These are phyloP conservation scores for Russula sp. DNA, from an alignment of 768 basidiomycete species.

Conservation along the genomic window DNA sequence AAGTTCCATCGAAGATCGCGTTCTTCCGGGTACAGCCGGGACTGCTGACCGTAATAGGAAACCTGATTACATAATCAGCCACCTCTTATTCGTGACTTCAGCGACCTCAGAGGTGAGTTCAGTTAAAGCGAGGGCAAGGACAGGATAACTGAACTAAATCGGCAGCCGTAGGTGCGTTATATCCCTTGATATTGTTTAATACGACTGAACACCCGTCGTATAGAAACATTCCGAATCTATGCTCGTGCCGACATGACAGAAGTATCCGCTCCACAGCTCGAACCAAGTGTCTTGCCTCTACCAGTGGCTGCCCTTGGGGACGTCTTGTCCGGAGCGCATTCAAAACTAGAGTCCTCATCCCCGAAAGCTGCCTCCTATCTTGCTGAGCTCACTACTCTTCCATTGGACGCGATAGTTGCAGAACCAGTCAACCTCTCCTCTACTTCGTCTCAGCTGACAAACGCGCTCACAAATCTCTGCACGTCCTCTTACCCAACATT, in stretches of 20 bases:
- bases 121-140: no score
- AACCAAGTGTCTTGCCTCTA: neutral
- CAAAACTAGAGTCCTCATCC: constrained; percentile 22
- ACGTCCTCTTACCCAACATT: constrained; percentile 90
- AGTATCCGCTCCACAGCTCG: neutral
- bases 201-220: neutral
- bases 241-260: neutral
- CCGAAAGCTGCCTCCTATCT: constrained; percentile 46
- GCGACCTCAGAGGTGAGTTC: no score
- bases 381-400: constrained; percentile 54
- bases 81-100: no score
- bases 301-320: constrained; percentile 2
- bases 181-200: no score
- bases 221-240: neutral
- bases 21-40: no score
- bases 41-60: no score
- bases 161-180: no score
- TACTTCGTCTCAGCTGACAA: constrained; percentile 80
- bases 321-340: neutral
- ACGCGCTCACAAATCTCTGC: constrained; percentile 84
- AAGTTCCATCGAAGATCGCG: no score
- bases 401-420: constrained; percentile 59
- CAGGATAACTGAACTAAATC: no score
- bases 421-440: constrained; percentile 76
- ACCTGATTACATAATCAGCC: no score